A percentile compares a stretch with the other conserved stretches of the same genome.
These are phyloP conservation scores for Cadophora malorum DNA, from an alignment of 2,329 filamentous ascomycete species.

Conservation along the genomic window DNA sequence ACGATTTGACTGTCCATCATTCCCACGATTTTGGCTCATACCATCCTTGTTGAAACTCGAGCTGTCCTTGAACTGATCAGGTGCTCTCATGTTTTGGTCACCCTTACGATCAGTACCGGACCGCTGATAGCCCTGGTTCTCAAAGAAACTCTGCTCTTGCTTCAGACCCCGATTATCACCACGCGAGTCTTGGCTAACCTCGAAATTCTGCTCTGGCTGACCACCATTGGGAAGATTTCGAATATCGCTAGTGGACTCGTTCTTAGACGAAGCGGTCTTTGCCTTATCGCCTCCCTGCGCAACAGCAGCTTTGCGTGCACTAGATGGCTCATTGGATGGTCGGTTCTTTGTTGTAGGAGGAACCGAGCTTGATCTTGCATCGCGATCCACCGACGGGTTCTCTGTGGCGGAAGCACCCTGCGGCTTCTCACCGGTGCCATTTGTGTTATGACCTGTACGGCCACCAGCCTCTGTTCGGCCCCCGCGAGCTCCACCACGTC, in stretches of 20 bases:
- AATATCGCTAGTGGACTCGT: conserved; percentile 41
- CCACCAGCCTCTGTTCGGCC: conserved; percentile 48
- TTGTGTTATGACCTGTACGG: conserved; percentile 44
- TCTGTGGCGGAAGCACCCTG: conserved; percentile 27
- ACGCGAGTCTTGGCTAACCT: conserved; percentile 32
- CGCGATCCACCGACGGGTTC: conserved; percentile 30
- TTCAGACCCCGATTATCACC: conserved; percentile 37
- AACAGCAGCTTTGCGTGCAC: conserved; percentile 37
- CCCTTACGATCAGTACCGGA: conserved; percentile 41
- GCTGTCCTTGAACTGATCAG: conserved; percentile 43
- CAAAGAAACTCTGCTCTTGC: conserved; percentile 31
- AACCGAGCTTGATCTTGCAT: conserved; percentile 42
- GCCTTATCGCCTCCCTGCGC: conserved; percentile 38
- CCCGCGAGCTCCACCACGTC: conserved; percentile 50
- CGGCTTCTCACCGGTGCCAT: conserved; percentile 41
- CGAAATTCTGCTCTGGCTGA: conserved; percentile 37
- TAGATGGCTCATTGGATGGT: conserved; percentile 35
- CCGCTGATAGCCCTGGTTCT: conserved; percentile 38
- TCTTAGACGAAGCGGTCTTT: conserved; percentile 36
- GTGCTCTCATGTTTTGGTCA: conserved; percentile 40
- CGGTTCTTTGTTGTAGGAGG: conserved; percentile 42
- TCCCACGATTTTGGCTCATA: conserved; percentile 43
- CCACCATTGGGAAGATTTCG: conserved; percentile 45
- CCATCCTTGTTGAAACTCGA: conserved; percentile 38
- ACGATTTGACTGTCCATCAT: conserved; percentile 49